A percentile compares a stretch with the other conserved stretches of the same genome.
Conservation (phyloP, 257 asterid genomes). For the Petrea volubilis region DNA sequence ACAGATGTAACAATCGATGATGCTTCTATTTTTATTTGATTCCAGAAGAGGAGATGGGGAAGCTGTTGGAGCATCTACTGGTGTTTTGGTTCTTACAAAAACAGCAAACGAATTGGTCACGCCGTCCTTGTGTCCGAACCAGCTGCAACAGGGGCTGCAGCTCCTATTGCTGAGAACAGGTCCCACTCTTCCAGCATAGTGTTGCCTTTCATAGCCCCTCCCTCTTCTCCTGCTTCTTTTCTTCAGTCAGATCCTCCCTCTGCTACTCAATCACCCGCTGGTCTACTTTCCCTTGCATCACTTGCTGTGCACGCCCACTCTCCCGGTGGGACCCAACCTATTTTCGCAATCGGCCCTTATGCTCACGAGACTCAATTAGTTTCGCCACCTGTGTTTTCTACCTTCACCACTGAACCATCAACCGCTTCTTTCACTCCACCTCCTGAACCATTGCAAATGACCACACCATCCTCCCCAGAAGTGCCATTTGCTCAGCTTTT, state of each 20-base stretch:
- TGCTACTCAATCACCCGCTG: conserved; percentile 74
- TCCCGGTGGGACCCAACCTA: conserved; percentile 56
- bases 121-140: conserved; percentile 83
- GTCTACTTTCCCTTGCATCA: conserved; percentile 49
- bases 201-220: conserved; percentile 92
- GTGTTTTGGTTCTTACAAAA: conserved; percentile 86
- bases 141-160: conserved; percentile 35
- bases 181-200: conserved; percentile 51
- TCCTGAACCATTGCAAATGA: conserved; percentile 71
- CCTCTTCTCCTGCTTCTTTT: conserved; percentile 91
- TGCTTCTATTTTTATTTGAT: conserved; percentile 28
- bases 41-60: conserved; percentile 94
- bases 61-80: conserved; percentile 82
- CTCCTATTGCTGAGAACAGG: conserved; percentile 47
- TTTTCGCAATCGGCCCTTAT: conserved; percentile 78
- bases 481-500: conserved; percentile 93
- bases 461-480: conserved; percentile 94
- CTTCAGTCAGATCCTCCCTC: conserved; percentile 88
- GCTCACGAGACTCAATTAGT: conserved; percentile 92
- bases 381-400: conserved; percentile 89
- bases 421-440: conserved; percentile 96
- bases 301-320: conserved; percentile 60
- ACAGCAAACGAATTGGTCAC: conserved; percentile 86
- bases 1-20: conserved; percentile 14
- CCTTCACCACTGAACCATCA: conserved; percentile 92